These are phyloP conservation scores for Medicago ruthenica DNA, from an alignment of 306 rosid species.

Conservation along the genomic window DNA sequence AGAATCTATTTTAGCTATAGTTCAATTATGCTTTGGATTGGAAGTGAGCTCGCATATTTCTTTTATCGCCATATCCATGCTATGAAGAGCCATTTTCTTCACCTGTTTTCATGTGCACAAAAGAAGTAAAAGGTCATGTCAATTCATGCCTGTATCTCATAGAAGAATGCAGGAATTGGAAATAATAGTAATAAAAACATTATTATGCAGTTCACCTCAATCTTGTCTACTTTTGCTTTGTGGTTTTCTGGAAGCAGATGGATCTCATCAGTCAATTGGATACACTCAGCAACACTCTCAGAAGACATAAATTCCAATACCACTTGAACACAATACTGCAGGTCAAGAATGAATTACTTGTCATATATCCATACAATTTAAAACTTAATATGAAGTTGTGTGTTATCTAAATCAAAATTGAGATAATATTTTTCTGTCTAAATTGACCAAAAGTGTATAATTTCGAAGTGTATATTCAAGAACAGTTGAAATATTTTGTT, in stretches of 20 bases:
- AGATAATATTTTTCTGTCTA: not conserved
- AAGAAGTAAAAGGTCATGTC: conserved; percentile 30
- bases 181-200: not conserved
- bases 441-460: not conserved
- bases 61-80: conserved; percentile 77
- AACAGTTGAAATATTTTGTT: not conserved
- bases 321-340: conserved; percentile 93
- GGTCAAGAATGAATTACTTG: conserved; percentile 32
- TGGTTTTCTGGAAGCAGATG: conserved; percentile 79
- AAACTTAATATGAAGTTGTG: not conserved
- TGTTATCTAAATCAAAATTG: conserved; percentile 7
- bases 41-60: conserved; percentile 83
- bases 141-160: conserved; percentile 11
- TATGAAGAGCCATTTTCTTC: conserved; percentile 78
- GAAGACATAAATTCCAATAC: conserved; percentile 88
- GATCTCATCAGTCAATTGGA: conserved; percentile 73
- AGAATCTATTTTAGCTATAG: conserved; percentile 11
- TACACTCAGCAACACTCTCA: conserved; percentile 75
- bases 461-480: conserved; percentile 33
- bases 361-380: conserved; percentile 33
- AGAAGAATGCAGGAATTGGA: conserved; percentile 5
- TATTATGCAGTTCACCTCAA: conserved; percentile 63
- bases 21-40: conserved; percentile 63
- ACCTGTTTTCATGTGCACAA: conserved; percentile 61
- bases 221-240: conserved; percentile 73